Conservation (phyloP, 2,329 filamentous ascomycete species). For the Leptographium procerum region DNA sequence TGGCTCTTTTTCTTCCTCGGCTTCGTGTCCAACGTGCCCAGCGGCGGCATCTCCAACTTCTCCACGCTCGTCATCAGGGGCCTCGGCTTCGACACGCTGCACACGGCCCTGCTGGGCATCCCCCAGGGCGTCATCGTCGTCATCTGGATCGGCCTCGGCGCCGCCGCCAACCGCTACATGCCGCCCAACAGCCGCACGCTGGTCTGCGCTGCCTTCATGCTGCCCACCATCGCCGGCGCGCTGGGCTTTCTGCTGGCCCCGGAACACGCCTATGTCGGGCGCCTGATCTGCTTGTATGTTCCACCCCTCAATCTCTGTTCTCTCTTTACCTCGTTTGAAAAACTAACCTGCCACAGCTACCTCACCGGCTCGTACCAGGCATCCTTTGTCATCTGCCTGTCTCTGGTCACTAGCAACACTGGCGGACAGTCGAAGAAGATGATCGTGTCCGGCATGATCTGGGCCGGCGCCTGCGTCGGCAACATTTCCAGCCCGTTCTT, state of each 20-base stretch:
- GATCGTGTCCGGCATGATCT: slow-evolving; percentile 21
- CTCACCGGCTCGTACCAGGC: slow-evolving; percentile 27
- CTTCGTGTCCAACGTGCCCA: slow-evolving; percentile 40
- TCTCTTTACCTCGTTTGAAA: slow-evolving; percentile 30
- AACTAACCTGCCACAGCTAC: neutral
- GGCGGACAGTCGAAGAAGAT: slow-evolving; percentile 52
- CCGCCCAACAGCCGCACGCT: slow-evolving; percentile 37
- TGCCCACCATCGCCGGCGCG: slow-evolving; percentile 48
- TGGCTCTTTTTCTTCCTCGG: slow-evolving; percentile 47
- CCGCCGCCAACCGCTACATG: slow-evolving; percentile 30
- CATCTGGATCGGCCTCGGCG: slow-evolving; percentile 44
- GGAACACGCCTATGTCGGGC: slow-evolving; percentile 34
- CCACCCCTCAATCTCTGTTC: neutral
- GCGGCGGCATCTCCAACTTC: slow-evolving; percentile 51
- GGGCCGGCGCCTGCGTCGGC: slow-evolving; percentile 25
- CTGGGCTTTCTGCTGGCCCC: slow-evolving; percentile 46
- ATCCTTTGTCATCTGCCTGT: slow-evolving; percentile 28
- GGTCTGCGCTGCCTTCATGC: slow-evolving; percentile 42
- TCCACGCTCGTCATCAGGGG: slow-evolving; percentile 48
- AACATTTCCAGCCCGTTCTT: slow-evolving; percentile 55
- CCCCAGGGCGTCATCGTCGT: slow-evolving; percentile 39
- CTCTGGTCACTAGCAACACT: slow-evolving; percentile 36
- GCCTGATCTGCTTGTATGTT: slow-evolving; percentile 43
- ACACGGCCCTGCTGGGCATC: slow-evolving; percentile 26
- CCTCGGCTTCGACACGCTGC: slow-evolving; percentile 35